Evolutionary conservation across 139 green algal genomes (phyloP), one percentile per base, ranked within the genome.

Genomic region (Ulvella scutata): DNA sequence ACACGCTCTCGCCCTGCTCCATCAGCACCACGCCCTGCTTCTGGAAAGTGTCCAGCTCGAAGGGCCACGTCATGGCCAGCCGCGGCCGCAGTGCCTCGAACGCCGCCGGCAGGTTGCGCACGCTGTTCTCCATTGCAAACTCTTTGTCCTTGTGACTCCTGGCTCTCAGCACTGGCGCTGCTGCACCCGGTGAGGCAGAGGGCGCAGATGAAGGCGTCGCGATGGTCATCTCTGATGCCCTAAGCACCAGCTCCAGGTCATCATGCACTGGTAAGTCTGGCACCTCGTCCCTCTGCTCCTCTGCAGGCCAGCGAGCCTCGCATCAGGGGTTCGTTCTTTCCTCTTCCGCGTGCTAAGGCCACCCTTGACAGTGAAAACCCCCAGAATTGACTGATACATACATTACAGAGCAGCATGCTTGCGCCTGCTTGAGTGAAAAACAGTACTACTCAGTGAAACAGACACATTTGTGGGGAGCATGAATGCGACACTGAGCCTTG

Each of bases 11-110:
- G 28, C 79, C 81, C 75, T 77, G 44, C 74, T 39, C 61, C 59
- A 31, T 62, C 43, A 74, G 51, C 82, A 85, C 89, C 35, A 85
- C 82, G 0, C 88, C 91, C 76, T 95, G 93, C 78, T 97, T 96
- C 80, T 98, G 94, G 61, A 98, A 98, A 0, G 61, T 77, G 79
- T 98, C 94, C 37, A 97, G 87, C 84, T 94, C 87, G 75, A 97
- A 97, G 35, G 92, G 91, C 74, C 86, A 96, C 13, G 82, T 43
- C 43, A 88, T 72, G 6, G 89, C 88, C 37, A 88, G 78, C 29
- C 61, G 34, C 37, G 37, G 61, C 10, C 62, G 74, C n/a, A 82
- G 75, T 74, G 38, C 38, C 26, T 59, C 26, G 38, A 59, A 81
- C 6, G 76, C 43, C 23, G 61, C 38, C 34, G n/a, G 10, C 21